Percentiles rank a stretch among this genome's conserved stretches.
These are phyloP conservation scores for Acer saccharum DNA, from an alignment of 345 rosid species.

Conservation along the genomic window DNA sequence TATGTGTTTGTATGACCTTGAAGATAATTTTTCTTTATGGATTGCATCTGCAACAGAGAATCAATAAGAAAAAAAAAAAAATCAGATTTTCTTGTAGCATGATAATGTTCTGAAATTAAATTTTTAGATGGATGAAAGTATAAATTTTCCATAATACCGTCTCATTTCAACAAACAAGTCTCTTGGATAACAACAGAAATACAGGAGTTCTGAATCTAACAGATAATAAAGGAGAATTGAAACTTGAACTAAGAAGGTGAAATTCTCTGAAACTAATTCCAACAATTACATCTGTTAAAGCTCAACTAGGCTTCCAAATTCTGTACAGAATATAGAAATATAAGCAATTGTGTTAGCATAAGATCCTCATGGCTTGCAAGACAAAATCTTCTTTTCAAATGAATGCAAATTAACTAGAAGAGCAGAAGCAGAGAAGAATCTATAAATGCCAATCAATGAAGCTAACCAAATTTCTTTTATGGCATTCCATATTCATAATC, in stretches of 20 bases:
- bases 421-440: background rate
- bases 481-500: slow-evolving; percentile 28
- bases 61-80: background rate
- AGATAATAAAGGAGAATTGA: background rate
- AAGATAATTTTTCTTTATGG: background rate
- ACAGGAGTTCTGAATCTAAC: background rate
- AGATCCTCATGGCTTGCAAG: background rate
- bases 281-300: background rate
- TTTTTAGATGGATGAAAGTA: too few species aligned
- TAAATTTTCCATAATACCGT: background rate
- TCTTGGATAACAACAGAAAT: background rate
- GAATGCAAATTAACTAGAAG: background rate
- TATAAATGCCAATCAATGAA: background rate
- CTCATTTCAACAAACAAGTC: background rate
- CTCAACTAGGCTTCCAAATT: background rate
- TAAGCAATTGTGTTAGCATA: background rate
- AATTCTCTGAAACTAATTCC: background rate
- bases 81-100: background rate
- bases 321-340: background rate
- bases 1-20: background rate
- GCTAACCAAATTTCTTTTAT: background rate
- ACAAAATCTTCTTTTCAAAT: slow-evolving; percentile 2
- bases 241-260: slow-evolving; percentile 1
- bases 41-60: background rate
- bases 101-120: too few species aligned